Evolutionary conservation across 345 rosid genomes (phyloP).

Genomic region (Iberis pinnata): DNA sequence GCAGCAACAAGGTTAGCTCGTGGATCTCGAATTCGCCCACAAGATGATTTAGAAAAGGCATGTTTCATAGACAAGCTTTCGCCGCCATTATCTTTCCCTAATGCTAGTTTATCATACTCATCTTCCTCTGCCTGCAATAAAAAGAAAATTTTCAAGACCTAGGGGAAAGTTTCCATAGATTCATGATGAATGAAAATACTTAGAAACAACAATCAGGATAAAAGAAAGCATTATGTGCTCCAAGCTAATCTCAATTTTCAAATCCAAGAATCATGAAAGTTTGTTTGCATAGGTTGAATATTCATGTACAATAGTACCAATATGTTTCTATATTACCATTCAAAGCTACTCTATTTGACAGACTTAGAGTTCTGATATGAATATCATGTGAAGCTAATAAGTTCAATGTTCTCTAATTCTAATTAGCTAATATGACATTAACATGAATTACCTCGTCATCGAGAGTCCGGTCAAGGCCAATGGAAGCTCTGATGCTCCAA

Average conservation of each 20-base stretch:
- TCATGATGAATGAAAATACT: neutral
- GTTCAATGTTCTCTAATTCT: too few relatives aligned
- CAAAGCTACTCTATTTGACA: too few relatives aligned
- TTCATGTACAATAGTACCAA: too few relatives aligned
- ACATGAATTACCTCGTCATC: constrained; percentile 66
- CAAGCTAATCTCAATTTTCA: neutral
- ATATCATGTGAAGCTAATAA: too few relatives aligned
- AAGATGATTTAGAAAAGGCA: constrained; percentile 28
- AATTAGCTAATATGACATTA: neutral
- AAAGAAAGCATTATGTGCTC: too few relatives aligned
- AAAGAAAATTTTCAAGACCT: neutral
- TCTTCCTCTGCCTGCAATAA: constrained; percentile 85
- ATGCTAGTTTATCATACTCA: constrained; percentile 66
- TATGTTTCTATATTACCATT: too few relatives aligned
- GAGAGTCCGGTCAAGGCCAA: constrained; percentile 72
- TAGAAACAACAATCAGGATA: neutral
- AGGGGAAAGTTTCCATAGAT: neutral
- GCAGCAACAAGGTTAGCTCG: constrained; percentile 72
- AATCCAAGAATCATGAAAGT: neutral
- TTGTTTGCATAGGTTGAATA: too few relatives aligned
- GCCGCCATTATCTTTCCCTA: constrained; percentile 37
- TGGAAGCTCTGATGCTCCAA: constrained; percentile 68
- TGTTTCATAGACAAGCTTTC: constrained; percentile 51
- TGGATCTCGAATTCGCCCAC: constrained; percentile 39
- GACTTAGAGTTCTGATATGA: too few relatives aligned